Base-by-base conservation (phyloP, 495 filamentous ascomycete genomes). In the Cercophora samala region DNA sequence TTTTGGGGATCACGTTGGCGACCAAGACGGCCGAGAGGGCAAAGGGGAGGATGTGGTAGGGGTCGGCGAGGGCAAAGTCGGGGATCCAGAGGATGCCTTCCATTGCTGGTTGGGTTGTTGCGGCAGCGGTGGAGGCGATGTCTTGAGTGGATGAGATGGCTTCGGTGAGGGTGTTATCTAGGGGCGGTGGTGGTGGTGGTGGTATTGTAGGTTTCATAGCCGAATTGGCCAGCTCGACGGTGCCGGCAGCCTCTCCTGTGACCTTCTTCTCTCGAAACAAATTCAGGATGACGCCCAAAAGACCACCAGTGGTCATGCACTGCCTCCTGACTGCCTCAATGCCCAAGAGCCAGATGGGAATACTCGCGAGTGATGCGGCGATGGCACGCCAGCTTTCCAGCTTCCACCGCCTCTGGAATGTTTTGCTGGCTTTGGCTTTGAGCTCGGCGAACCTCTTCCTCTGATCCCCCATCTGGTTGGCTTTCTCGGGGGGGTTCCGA, bases 51-150 rank as follows among this genome's bases (percentile, higher is more conserved):
- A 87, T 68, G n/a, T 87, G 80, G 24, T 84, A 83, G 1, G 91
- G 85, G 73, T 97, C 93, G 23, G 89, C 79, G 5, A 79, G 81
- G 17, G 89, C 80, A 5, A 98, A 85, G 76, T 97, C 85, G 4
- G 85, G 82, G 73, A 95, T 93, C 92, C 93, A 98, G 6, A 92
- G 80, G 3, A 56, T 23, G 53, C 53, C 53, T 22, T 56, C 53
- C 53, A 56, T 21, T 23, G 22, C 53, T 23, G 53, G 53, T 18
- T 29, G 26, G 26, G 15, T 46, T 46, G 37, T 46, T 11, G 8
- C 13, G 5, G 37, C 37, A 3, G 15, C 11, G 15, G 9, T 46
- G 9, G 37, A 11, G 1, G 37, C 37, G 9, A 46, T 46, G 13
- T 46, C 9, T 9, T 46, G 37, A 9, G 1, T 0, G 37, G 13